Evolutionary conservation across 306 rosid genomes (phyloP).

Genomic region (Luffa acutangula): DNA sequence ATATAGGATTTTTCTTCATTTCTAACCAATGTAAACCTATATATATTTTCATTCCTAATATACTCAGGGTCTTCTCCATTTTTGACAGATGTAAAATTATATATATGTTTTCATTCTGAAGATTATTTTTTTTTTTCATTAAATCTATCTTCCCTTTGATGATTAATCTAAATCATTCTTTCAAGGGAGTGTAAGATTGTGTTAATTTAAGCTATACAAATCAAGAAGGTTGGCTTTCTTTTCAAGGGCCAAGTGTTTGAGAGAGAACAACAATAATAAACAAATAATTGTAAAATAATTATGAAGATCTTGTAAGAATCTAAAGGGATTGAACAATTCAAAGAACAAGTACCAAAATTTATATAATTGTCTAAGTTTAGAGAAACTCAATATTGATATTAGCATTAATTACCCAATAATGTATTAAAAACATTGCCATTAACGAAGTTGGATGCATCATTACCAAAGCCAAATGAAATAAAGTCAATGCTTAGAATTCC

Average conservation of each 20-base stretch:
- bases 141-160: conserved; percentile 17
- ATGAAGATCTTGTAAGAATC: background rate
- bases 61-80: too few relatives aligned
- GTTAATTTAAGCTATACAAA: conserved; percentile 1
- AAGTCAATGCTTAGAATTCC: conserved; percentile 26
- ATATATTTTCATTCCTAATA: too few relatives aligned
- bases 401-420: background rate
- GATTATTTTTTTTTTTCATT: background rate
- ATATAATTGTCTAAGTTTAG: background rate
- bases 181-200: conserved; percentile 44
- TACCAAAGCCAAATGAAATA: conserved; percentile 19
- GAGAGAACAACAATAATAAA: background rate
- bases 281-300: background rate
- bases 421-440: background rate
- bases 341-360: background rate
- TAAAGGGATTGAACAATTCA: background rate
- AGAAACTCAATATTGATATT: background rate
- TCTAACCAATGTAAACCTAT: too few relatives aligned
- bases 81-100: background rate
- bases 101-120: background rate
- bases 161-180: conserved; percentile 38
- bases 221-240: conserved; percentile 1
- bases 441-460: conserved; percentile 14
- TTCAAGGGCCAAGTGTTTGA: background rate
- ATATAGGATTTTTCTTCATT: too few relatives aligned